Percentiles rank a stretch among this genome's conserved stretches.
phyloP scores from a whole-genome alignment of 2,329 filamentous ascomycete species.

The Waltergamsia citrina region DNA sequence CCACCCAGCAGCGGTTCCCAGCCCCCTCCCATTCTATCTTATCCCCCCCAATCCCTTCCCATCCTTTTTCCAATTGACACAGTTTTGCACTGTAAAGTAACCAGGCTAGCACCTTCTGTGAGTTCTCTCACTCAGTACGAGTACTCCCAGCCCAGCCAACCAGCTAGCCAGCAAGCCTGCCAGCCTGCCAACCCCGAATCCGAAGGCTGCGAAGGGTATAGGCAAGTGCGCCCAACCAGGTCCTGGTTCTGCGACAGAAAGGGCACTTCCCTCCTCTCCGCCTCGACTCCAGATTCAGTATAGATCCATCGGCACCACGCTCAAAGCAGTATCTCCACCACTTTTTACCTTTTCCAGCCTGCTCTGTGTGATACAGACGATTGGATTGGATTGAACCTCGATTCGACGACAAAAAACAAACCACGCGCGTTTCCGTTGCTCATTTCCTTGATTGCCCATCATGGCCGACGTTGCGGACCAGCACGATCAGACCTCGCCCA shows the following conservation, averaged over 20 bases:
- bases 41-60: no score
- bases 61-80: no score
- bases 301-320: constrained; percentile 56
- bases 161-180: no score
- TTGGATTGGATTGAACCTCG: constrained; percentile 5
- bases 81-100: no score
- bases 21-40: no score
- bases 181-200: no score
- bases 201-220: no score
- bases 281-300: constrained; percentile 54
- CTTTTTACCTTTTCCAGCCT: constrained; percentile 39
- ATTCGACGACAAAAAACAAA: neutral
- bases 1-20: no score
- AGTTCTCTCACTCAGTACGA: neutral
- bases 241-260: constrained; percentile 3
- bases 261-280: constrained; percentile 17
- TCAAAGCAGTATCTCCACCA: constrained; percentile 57
- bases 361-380: constrained; percentile 22
- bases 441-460: constrained; percentile 5
- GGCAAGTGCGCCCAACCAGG: constrained; percentile 1
- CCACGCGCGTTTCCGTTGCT: constrained; percentile 3
- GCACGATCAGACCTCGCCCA: constrained; percentile 66
- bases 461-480: constrained; percentile 78
- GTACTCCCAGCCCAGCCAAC: no score
- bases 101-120: no score